Evolutionary conservation across 2,329 filamentous ascomycete species (phyloP).

Genomic region (Arthrobotrys entomopaga): DNA sequence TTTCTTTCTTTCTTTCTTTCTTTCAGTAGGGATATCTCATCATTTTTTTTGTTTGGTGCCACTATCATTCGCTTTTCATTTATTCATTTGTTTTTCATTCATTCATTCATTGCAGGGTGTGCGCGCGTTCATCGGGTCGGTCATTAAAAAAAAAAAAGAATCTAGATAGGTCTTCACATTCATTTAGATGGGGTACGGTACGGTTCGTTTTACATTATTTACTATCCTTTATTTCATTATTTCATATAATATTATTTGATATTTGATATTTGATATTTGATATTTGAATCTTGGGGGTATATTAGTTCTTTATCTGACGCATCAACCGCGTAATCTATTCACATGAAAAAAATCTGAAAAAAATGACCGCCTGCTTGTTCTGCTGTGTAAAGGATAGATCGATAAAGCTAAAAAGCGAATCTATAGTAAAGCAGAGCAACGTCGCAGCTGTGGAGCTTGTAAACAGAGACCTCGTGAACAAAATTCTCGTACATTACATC

Average conservation of each 20-base stretch:
- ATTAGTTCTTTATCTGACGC: neutral
- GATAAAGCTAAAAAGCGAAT: too few relatives aligned
- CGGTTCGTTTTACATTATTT: neutral
- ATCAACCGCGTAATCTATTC: slow-evolving; percentile 11
- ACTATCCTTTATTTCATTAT: neutral
- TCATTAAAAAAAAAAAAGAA: neutral
- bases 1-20: neutral
- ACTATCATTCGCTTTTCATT: neutral
- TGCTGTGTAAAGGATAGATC: too few relatives aligned
- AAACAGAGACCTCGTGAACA: too few relatives aligned
- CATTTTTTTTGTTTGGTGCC: neutral
- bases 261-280: too few relatives aligned
- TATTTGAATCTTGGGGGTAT: neutral
- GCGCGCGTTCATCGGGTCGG: neutral
- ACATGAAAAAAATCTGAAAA: neutral
- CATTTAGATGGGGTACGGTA: neutral
- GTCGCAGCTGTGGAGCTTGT: too few relatives aligned
- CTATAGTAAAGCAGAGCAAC: too few relatives aligned
- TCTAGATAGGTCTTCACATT: slow-evolving; percentile 1
- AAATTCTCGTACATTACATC: too few relatives aligned
- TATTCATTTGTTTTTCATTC: neutral
- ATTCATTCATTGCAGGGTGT: neutral
- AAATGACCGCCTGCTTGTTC: too few relatives aligned
- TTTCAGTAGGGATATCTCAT: neutral
- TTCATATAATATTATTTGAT: too few relatives aligned